Conservation (phyloP, 2,329 filamentous ascomycete genomes). For the Alternaria triticimaculans region DNA sequence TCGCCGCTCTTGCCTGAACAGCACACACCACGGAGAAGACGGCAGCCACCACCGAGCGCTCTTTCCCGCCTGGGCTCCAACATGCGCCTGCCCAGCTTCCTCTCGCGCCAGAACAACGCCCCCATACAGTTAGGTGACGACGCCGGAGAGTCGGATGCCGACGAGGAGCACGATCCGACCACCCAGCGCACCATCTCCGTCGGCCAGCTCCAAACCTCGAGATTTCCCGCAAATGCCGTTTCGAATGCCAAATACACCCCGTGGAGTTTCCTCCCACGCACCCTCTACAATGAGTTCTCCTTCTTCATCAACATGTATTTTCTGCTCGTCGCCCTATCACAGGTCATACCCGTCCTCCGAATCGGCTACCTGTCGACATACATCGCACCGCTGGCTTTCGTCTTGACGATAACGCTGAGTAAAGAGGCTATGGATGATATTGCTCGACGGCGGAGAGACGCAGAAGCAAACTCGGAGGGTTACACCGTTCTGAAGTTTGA, state of each 20-base stretch:
- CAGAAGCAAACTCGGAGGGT: conserved; percentile 90
- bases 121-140: conserved; percentile 33
- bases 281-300: conserved; percentile 97
- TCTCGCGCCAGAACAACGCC: conserved; percentile 47
- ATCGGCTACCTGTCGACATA: conserved; percentile 97
- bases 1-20: conserved; percentile 69
- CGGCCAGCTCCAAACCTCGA: conserved; percentile 73
- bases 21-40: conserved; percentile 31
- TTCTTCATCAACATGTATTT: conserved; percentile 99
- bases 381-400: conserved; percentile 88
- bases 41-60: conserved; percentile 35
- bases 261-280: conserved; percentile 90
- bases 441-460: conserved; percentile 81
- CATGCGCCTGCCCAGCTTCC: conserved; percentile 72
- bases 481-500: conserved; percentile 80
- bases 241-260: conserved; percentile 98
- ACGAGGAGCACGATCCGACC: conserved; percentile 63
- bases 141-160: conserved; percentile 50
- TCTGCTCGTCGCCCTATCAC: conserved; percentile 89
- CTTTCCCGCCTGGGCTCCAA: conserved; percentile 59
- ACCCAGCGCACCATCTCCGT: conserved; percentile 78
- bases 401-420: conserved; percentile 87
- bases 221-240: conserved; percentile 87
- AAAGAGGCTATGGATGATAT: conserved; percentile 98
- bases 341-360: conserved; percentile 84